These are phyloP conservation scores for Colletotrichum lindemuthianum DNA, from an alignment of 2,329 filamentous ascomycete genomes.

Conservation along the genomic window DNA sequence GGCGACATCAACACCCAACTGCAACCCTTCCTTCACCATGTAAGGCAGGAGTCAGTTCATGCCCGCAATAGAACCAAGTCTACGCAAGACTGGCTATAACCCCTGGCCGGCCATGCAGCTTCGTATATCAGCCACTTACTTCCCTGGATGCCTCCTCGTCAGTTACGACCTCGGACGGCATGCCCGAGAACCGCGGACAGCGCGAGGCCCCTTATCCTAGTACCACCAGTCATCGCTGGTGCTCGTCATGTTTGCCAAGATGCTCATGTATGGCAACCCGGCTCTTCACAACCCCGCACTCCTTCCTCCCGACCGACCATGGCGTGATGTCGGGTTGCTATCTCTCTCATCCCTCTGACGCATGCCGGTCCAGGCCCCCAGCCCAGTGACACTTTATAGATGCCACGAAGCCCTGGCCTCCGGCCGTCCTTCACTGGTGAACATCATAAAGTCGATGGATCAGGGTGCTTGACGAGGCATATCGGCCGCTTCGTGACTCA, in stretches of 20 bases:
- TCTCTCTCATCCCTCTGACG: constrained; percentile 9
- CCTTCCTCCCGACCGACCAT: constrained; percentile 9
- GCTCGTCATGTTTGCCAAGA: constrained; percentile 1
- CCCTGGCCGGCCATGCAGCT: not conserved
- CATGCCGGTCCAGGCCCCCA: not conserved
- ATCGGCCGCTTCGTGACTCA: constrained; percentile 9
- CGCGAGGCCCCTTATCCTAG: not conserved
- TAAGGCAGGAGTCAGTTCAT: no score
- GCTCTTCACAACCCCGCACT: constrained; percentile 8
- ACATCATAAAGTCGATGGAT: not conserved
- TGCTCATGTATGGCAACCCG: constrained; percentile 1
- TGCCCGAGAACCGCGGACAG: not conserved
- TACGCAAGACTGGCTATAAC: constrained; percentile 5
- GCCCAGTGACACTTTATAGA: not conserved
- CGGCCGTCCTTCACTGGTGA: not conserved
- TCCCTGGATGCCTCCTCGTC: constrained; percentile 5
- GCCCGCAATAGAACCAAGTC: constrained; percentile 2
- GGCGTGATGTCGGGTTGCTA: not conserved
- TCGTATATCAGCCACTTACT: constrained; percentile 7
- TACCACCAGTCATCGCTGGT: not conserved
- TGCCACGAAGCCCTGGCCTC: not conserved
- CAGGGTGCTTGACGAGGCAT: constrained; percentile 11
- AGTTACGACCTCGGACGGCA: constrained; percentile 6
- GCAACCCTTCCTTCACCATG: not conserved
- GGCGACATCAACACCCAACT: not conserved